phyloP scores from a whole-genome alignment of 768 basidiomycete genomes.

The Chiua virens region DNA sequence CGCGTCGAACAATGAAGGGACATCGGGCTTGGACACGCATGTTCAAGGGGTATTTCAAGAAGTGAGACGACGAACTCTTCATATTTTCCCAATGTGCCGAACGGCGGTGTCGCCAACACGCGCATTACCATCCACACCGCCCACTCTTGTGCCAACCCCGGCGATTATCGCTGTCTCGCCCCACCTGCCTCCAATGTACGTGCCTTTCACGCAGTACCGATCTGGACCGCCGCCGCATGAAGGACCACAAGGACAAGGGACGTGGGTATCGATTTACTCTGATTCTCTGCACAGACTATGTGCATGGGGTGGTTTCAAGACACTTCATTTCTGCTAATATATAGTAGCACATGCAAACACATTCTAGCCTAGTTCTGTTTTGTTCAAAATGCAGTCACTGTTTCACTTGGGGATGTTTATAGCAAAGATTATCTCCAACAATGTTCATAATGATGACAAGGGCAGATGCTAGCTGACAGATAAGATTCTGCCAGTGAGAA shows the following conservation, averaged over 20 bases:
- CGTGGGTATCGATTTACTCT: conserved; percentile 29
- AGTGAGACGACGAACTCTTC: background rate
- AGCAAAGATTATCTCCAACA: too few relatives aligned
- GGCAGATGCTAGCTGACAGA: too few relatives aligned
- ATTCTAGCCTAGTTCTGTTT: too few relatives aligned
- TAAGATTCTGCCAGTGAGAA: too few relatives aligned
- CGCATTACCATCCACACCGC: conserved; percentile 9
- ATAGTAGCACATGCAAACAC: too few relatives aligned
- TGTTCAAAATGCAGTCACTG: too few relatives aligned
- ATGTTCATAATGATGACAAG: too few relatives aligned
- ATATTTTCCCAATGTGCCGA: background rate
- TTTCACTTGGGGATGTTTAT: too few relatives aligned
- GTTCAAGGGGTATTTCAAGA: conserved; percentile 3
- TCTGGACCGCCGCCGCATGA: conserved; percentile 14
- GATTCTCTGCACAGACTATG: too few relatives aligned
- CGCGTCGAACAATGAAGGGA: background rate
- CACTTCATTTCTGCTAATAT: too few relatives aligned
- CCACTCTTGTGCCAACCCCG: conserved; percentile 10
- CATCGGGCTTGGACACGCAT: background rate
- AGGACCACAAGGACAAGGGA: conserved; percentile 12
- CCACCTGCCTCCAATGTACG: conserved; percentile 19
- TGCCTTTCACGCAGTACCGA: conserved; percentile 22
- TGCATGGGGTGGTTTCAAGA: too few relatives aligned
- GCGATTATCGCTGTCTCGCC: conserved; percentile 17
- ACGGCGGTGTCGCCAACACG: conserved; percentile 1